Evolutionary conservation across 2,329 filamentous ascomycete genomes (phyloP), one percentile per base, ranked within the genome.

Genomic region (Epichloe sylvatica): DNA sequence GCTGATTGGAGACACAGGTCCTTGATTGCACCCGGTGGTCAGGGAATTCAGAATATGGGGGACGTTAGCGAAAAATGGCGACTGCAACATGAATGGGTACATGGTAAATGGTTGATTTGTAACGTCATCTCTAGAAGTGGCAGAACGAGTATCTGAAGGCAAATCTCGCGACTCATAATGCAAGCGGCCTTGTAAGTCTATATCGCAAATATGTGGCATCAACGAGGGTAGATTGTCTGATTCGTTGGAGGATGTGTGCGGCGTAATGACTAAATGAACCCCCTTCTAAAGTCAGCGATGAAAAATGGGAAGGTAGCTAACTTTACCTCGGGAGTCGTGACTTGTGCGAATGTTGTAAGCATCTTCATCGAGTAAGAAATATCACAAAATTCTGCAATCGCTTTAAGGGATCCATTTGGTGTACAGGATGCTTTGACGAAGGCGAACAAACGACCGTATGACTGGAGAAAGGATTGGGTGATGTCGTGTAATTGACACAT

Each of bases 341-440:
- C 52, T 21, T 53, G 53, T 15, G 55, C 56, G 42, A 70, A 67
- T 50, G 64, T 65, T 7, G 65, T 58, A 3, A 71, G 62, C 5
- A 72, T 70, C 4, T 57, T 57, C 15, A 67, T 43, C 9, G 73
- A 72, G 47, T 69, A 60, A 2, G 69, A 66, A 21, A 68, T 64
- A 52, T 80, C 75, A 47, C 70, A 71, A 51, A 73, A 81, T 55
- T 81, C 77, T 2, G 71, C 70, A 44, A 77, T 61, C 7, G 73
- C 72, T 48, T 65, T 68, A 53, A 76, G 68, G 5, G 70, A 57
- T 7, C 67, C 70, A 34, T 70, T 67, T 9, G 68, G 64, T 6
- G 67, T 66, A 12, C 64, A 66, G 13, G 62, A 57, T 12, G 68
- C 61, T 34, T 66, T 67, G 45, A 74, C 66, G 55, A 78, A 71